phyloP scores from a whole-genome alignment of 768 basidiomycete species.

The Dendrothele bispora region DNA sequence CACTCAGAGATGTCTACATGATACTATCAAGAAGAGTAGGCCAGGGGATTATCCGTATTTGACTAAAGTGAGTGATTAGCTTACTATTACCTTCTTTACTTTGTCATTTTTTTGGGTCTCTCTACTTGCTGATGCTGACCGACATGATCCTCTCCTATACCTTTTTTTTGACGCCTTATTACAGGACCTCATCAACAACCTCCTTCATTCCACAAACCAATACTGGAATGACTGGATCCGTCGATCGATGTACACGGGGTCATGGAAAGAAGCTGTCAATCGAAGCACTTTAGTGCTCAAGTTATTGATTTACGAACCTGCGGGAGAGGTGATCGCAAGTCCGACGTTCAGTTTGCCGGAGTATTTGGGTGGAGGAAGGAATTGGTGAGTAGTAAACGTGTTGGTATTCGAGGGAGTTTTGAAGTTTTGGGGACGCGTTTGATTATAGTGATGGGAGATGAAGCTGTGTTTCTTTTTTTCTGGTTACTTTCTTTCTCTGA shows the following conservation, averaged over 20 bases:
- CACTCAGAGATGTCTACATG: no score
- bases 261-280: constrained; percentile 94
- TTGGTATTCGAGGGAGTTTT: no score
- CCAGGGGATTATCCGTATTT: constrained; percentile 70
- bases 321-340: constrained; percentile 89
- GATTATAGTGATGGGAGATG: no score
- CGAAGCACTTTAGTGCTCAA: constrained; percentile 93
- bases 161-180: no score
- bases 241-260: constrained; percentile 82
- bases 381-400: constrained; percentile 78
- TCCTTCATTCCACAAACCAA: constrained; percentile 70
- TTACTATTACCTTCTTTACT: not conserved
- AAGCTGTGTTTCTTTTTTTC: no score
- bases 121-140: no score
- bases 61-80: constrained; percentile 47
- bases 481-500: constrained; percentile 2
- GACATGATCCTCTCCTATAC: no score
- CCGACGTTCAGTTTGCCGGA: constrained; percentile 95
- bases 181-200: constrained; percentile 53
- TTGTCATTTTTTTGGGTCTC: not conserved
- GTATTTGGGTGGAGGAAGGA: constrained; percentile 84
- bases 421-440: no score
- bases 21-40: constrained; percentile 44
- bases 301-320: constrained; percentile 89
- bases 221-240: constrained; percentile 92